A percentile compares a stretch with the other conserved stretches of the same genome.
Evolutionary conservation across 2,329 filamentous ascomycete species (phyloP).

Genomic region (Knufia petricola): DNA sequence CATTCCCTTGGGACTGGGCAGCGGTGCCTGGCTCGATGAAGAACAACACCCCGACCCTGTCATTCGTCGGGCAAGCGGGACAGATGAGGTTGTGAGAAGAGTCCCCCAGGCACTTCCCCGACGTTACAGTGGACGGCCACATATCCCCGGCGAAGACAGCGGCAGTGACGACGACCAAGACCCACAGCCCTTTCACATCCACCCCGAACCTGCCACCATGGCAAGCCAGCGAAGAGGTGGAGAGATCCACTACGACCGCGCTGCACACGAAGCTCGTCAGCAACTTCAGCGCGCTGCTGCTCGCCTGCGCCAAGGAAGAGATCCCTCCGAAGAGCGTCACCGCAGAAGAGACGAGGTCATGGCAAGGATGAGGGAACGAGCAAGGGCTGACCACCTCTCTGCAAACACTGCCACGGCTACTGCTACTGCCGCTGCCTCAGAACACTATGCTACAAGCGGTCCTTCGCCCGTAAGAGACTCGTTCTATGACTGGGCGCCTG

Average conservation of each 20-base stretch:
- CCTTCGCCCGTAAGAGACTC: slow-evolving; percentile 1
- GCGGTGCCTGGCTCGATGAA: neutral
- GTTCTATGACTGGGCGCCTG: neutral
- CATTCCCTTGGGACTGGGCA: neutral
- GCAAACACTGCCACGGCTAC: neutral
- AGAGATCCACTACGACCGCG: neutral
- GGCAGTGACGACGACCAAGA: slow-evolving; percentile 4
- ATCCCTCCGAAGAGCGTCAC: neutral
- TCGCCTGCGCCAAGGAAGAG: neutral
- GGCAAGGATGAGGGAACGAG: neutral
- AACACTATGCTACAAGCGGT: neutral
- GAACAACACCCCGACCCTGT: neutral
- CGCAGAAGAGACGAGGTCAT: neutral
- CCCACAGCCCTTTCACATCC: too few relatives aligned
- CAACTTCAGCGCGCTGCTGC: neutral
- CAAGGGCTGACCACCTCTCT: neutral
- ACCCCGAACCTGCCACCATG: too few relatives aligned
- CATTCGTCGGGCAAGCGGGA: neutral
- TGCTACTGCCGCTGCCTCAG: too few relatives aligned
- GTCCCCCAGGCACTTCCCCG: slow-evolving; percentile 3
- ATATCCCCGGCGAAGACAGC: slow-evolving; percentile 8
- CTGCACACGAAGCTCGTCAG: neutral
- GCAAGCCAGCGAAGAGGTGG: neutral
- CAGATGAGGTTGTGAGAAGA: neutral
- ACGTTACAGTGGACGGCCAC: slow-evolving; percentile 5